Percentiles rank a stretch among this genome's conserved stretches.
phyloP scores from a whole-genome alignment of 257 asterid species.

The Pogostemon cablin region DNA sequence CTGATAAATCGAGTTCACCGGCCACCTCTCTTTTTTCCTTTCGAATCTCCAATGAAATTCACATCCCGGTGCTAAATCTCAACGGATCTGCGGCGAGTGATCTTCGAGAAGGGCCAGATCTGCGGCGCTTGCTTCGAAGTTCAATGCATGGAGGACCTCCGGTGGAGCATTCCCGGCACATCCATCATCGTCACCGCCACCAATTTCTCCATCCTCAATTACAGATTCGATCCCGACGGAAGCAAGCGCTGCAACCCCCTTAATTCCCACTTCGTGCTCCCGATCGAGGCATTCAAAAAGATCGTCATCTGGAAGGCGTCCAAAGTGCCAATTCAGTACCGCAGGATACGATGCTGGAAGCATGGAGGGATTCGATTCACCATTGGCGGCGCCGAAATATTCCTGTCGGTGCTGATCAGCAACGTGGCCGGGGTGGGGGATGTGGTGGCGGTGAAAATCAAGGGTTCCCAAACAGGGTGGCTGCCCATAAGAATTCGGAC shows the following conservation, averaged over 20 bases:
- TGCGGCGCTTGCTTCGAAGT: too few species aligned
- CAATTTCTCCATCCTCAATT: conserved; percentile 91
- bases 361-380: conserved; percentile 67
- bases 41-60: too few species aligned
- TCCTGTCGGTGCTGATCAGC: conserved; percentile 56
- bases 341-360: conserved; percentile 61
- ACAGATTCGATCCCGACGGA: conserved; percentile 67
- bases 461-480: conserved; percentile 34
- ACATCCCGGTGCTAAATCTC: too few species aligned
- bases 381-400: conserved; percentile 50
- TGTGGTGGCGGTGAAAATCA: conserved; percentile 56
- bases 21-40: too few species aligned
- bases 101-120: too few species aligned
- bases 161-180: conserved; percentile 25
- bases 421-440: conserved; percentile 71
- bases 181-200: conserved; percentile 86
- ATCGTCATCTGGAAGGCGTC: conserved; percentile 93
- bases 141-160: too few species aligned
- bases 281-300: conserved; percentile 88
- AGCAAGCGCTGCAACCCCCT: conserved; percentile 87
- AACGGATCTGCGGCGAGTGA: too few species aligned
- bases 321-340: conserved; percentile 82
- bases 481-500: too few species aligned
- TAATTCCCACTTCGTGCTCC: conserved; percentile 85
- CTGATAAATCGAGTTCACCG: too few species aligned